Conservation (phyloP, 768 basidiomycete species). For the Boletus tylopilopsis region DNA sequence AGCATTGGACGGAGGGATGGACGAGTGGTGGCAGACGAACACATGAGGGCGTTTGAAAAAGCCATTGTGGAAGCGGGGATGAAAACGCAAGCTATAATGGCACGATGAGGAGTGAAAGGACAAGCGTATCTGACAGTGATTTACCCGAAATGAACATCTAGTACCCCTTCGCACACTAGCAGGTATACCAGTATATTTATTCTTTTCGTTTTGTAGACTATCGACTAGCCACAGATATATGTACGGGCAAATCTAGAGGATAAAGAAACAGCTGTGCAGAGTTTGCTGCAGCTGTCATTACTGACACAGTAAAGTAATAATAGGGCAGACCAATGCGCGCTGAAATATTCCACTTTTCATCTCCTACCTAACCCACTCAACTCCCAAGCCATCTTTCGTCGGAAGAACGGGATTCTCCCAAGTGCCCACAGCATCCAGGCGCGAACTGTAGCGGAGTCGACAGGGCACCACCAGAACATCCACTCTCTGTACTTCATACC, state of each 20-base stretch:
- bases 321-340: no score
- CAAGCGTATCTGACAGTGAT: slow-evolving; percentile 1
- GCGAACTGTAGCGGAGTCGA: slow-evolving; percentile 26
- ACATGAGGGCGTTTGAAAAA: slow-evolving; percentile 69
- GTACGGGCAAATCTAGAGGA: no score
- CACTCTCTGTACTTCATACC: slow-evolving; percentile 20
- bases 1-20: slow-evolving; percentile 48
- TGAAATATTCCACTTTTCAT: not conserved
- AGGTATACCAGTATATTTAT: slow-evolving; percentile 18
- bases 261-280: no score
- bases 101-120: slow-evolving; percentile 40
- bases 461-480: slow-evolving; percentile 23
- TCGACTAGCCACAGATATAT: not conserved
- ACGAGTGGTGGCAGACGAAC: slow-evolving; percentile 70
- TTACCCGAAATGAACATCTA: slow-evolving; percentile 9
- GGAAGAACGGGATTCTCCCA: slow-evolving; percentile 11
- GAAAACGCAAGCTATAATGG: slow-evolving; percentile 83
- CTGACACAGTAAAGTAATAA: no score
- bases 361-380: not conserved
- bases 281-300: no score
- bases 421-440: slow-evolving; percentile 22
- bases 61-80: slow-evolving; percentile 68
- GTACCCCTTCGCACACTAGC: slow-evolving; percentile 9
- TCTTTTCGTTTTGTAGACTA: slow-evolving; percentile 23
- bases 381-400: not conserved